Evolutionary conservation across 2,329 filamentous ascomycete species (phyloP), one percentile per base, ranked within the genome.

Genomic region (Trichoderma sp.): DNA sequence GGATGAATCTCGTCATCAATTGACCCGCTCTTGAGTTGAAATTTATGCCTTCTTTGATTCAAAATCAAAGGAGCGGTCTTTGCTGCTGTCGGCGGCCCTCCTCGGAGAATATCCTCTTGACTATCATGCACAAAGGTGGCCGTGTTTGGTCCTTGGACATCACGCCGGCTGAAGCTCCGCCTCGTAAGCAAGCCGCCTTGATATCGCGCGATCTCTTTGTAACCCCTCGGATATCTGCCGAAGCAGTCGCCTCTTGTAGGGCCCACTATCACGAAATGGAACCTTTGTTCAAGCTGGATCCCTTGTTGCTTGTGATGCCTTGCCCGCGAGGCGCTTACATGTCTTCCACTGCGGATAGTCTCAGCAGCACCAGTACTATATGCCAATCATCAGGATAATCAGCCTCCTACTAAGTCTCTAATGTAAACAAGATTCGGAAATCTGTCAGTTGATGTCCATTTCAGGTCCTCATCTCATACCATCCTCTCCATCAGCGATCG

Each of bases 201-300:
- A 28, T 34, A 34, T 34, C 30, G 9, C 7, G 30, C 30, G 7
- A 34, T 34, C 21, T 30, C 50, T 34, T 45, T 34, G 21, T 10
- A 17, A 19, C 34, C 51, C 24, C 44, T 66, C 64, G 52, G 59
- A 51, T 66, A 57, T 44, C 41, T 66, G 14, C 59, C 58, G 64
- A 65, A 59, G 47, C 34, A 48, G 21, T 47, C 26, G 10, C 21
- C 6, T 44, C 63, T 54, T 52, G 5, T 21, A 44, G 9, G 41
- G 24, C 43, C 63, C 64, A 66, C 64, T 58, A 66, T 66, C 64
- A 64, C 64, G 64, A 66, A 62, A 62, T 7, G 26, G 34, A 45
- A 17, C 48, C 30, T 34, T 34, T 34, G 30, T 10, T 34, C 26
- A 44, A 45, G 17, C 51, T n/a, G 24, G 14, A 12, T 12, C 26